Evolutionary conservation across 257 asterid genomes (phyloP), one percentile per base, ranked within the genome.

Genomic region (Rubia yunnanensis): DNA sequence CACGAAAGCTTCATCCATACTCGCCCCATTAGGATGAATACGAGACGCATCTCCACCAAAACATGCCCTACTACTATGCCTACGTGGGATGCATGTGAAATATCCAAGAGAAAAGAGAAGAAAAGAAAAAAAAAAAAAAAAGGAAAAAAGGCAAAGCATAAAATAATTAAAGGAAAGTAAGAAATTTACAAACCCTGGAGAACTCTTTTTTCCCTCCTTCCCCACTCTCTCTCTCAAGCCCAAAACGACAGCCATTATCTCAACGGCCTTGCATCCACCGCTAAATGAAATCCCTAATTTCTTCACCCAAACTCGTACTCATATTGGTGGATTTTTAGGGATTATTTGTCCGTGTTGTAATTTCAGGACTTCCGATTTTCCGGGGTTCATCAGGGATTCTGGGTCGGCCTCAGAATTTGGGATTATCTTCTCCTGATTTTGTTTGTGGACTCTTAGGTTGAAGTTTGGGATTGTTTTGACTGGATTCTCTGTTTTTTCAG

Each of bases 101-200:
- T 7, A 36, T 44, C 52, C 22, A 44, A 44, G 17, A 44, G 20
- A 5, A 44, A 44, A 15, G n/a, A n/a, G n/a, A n/a, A 44, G 22
- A 17, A 44, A 15, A 44, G 49, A 20, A 8, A 44, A 17, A 17
- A 46, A 48, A 48, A 5, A 20, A 11, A 50, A 49, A n/a, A 49
- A 50, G 13, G 57, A 20, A 15, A 50, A 50, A 50, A 17, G 20
- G 53, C 53, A 46, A 46, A 50, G 57, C 57, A 50, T 50, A 35
- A 50, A n/a, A 50, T 1, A 30, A 39, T 6, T 58, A 59, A 59
- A 2, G 15, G 15, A 28, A 14, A n/a, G 23, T 57, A 44, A 58
- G 50, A 68, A 38, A 24, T 57, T 4, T 70, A 71, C 71, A 65
- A 72, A 72, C 71, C 76, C 72, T 72, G 35, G 71, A 30, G 30